These are phyloP conservation scores for Wickerhamiella alocasiicola DNA, from an alignment of 805 yeast species.

Conservation along the genomic window DNA sequence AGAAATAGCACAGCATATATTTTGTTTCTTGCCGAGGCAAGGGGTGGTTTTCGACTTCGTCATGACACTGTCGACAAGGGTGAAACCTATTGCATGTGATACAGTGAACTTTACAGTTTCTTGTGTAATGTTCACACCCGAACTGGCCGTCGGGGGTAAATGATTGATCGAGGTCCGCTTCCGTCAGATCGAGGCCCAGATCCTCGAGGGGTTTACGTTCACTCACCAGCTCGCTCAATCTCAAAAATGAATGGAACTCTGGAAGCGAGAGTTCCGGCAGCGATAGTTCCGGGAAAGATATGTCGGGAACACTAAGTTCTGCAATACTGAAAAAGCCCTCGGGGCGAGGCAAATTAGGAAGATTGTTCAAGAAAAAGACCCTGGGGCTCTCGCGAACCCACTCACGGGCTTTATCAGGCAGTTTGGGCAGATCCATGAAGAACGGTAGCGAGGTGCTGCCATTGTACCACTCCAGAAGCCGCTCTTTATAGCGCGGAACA, in stretches of 20 bases:
- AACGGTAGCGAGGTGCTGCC: conserved; percentile 1
- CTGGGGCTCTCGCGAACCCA: conserved; percentile 3
- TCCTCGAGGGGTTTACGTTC: neutral
- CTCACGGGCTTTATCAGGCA: conserved; percentile 1
- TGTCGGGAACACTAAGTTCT: conserved; percentile 9
- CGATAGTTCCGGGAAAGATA: conserved; percentile 4
- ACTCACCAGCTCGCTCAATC: neutral
- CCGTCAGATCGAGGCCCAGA: conserved; percentile 33
- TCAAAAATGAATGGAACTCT: conserved; percentile 6
- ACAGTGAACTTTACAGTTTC: conserved; percentile 77
- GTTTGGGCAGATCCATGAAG: conserved; percentile 7
- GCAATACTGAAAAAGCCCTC: conserved; percentile 8
- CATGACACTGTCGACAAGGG: conserved; percentile 75
- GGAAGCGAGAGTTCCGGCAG: conserved; percentile 8
- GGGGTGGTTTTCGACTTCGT: conserved; percentile 49
- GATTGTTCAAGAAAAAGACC: conserved; percentile 5
- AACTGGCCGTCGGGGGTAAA: conserved; percentile 34
- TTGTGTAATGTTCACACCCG: conserved; percentile 76
- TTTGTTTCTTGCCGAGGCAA: conserved; percentile 46
- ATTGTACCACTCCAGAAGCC: conserved; percentile 10
- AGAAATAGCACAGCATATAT: conserved; percentile 70
- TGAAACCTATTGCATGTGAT: conserved; percentile 62
- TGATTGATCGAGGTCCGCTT: conserved; percentile 28
- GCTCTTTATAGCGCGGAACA: conserved; percentile 1
- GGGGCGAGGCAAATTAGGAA: conserved; percentile 3